Evolutionary conservation across 306 rosid species (phyloP).

Genomic region (Trifolium dubium): DNA sequence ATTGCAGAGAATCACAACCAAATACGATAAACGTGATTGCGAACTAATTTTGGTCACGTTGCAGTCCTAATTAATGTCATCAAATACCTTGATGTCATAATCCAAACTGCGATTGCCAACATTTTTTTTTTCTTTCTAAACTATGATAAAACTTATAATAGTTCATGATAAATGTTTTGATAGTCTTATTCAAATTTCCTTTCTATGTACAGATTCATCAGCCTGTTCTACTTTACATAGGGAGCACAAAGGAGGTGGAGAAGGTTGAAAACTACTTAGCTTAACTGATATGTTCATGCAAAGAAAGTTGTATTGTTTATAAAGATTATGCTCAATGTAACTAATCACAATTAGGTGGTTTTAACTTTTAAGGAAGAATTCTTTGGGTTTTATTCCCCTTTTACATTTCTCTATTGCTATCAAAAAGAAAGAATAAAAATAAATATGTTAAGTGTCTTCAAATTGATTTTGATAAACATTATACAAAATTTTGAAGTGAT

Average conservation of each 20-base stretch:
- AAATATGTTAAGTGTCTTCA: neutral
- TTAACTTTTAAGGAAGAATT: constrained; percentile 34
- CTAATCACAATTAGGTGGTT: constrained; percentile 28
- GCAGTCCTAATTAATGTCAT: neutral
- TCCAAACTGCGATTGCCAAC: neutral
- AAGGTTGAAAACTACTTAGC: constrained; percentile 88
- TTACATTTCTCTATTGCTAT: constrained; percentile 7
- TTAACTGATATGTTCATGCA: constrained; percentile 44
- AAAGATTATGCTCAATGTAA: constrained; percentile 38
- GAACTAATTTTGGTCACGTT: no score
- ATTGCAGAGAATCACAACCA: neutral
- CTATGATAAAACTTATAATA: neutral
- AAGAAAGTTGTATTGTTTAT: constrained; percentile 35
- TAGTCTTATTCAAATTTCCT: neutral
- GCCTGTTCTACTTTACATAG: constrained; percentile 89
- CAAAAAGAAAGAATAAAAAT: neutral
- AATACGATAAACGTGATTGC: neutral
- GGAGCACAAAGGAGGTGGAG: constrained; percentile 88
- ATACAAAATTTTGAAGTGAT: neutral
- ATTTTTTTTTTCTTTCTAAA: neutral
- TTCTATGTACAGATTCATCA: constrained; percentile 79
- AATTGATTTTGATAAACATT: constrained; percentile 14
- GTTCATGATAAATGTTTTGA: neutral
- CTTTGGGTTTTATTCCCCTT: neutral
- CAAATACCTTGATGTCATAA: neutral